Base-by-base conservation (phyloP, 208 protist genomes). In the Acanthamoeba triangularis region DNA sequence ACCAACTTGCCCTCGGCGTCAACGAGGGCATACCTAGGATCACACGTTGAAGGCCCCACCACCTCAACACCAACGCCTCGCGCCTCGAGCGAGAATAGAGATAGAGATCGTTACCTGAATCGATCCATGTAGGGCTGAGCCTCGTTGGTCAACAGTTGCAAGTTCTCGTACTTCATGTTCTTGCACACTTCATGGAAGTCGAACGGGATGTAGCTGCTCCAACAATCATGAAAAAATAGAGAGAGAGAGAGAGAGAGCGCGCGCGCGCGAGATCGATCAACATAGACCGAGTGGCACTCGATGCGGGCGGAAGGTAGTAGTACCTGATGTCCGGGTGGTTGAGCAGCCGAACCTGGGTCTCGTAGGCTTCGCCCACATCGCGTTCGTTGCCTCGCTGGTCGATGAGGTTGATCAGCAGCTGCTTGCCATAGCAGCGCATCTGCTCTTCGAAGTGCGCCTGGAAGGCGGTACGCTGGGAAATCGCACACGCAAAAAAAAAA, bases 171-270 rank as follows among this genome's bases (percentile, higher is more conserved):
- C 23, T 85, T n/a, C 93, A 97, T 97, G 47, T 94, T 94, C 37
- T 96, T 95, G 63, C 97, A 98, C 33, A 97, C 95, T 0, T 87
- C 94, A 72, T 98, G 98, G 78, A 98, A 98, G 87, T 98, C 98
- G 87, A 98, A 98, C 33, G 49, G 85, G 20, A 98, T 59, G 63
- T 98, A 98, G 25, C 95, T 96, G 74, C 16, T 2, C 49, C 49
- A 52, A 11, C 49, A 52, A 14, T 54, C 0, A 54, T 18, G 14
- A 54, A 56, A 56, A 0, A 11, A 11, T 47, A 6, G 41, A 47
- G n/a, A n/a, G n/a, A n/a, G n/a, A n/a, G n/a, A 30, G 56, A 49
- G 41, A 47, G 41, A 47, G 41, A 44, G 41, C 41, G n/a, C n/a
- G n/a, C n/a, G n/a, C 49, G 49, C 5, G 5, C 49, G 49, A 54